Base-by-base conservation (phyloP, 2,329 filamentous ascomycete genomes). In the Aureobasidium sp. region DNA sequence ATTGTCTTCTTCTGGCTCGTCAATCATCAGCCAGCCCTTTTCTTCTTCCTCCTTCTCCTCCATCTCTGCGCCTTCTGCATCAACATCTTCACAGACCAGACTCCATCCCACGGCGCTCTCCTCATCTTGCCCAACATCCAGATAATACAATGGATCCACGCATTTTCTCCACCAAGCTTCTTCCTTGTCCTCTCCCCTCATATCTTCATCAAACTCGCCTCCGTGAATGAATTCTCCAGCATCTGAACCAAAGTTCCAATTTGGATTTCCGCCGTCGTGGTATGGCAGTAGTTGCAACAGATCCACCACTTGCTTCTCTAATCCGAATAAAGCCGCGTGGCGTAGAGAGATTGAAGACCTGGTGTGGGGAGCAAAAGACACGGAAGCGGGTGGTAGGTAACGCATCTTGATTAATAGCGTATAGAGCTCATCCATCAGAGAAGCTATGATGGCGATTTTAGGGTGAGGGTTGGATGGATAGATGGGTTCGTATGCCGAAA, bases 281-380 rank as follows among this genome's bases (percentile, higher is more conserved):
- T 59, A 59, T 14, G 61, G 61, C 36, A 63, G 29, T 53, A 63
- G 20, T 45, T 63, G 61, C 45, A 56, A 41, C 9, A 63, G 44
- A 41, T 63, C 61, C n/a, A 63, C 61, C 2, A 63, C 61, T 45
- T 63, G 52, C 20, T 63, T 59, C 11, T 45, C 25, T 27, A 57
- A 25, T 14, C 61, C 61, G 34, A 63, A 49, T 1, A 58, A 36
- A 41, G 61, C 44, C 11, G 53, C 52, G 11, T 51, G 14, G 11
- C 7, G 14, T 15, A 49, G 44, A n/a, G 45, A 51, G 20, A 63
- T 59, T 17, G 41, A 44, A 2, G 34, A 22, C 5, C 9, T 47
- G 22, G 37, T 63, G 31, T 63, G 53, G 6, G 61, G 61, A 22
- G 61, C 41, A 22, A 52, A 63, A 17, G 39, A 39, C 8, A 63